Conservation (phyloP, 768 basidiomycete genomes). For the Suillus ampliporus region DNA sequence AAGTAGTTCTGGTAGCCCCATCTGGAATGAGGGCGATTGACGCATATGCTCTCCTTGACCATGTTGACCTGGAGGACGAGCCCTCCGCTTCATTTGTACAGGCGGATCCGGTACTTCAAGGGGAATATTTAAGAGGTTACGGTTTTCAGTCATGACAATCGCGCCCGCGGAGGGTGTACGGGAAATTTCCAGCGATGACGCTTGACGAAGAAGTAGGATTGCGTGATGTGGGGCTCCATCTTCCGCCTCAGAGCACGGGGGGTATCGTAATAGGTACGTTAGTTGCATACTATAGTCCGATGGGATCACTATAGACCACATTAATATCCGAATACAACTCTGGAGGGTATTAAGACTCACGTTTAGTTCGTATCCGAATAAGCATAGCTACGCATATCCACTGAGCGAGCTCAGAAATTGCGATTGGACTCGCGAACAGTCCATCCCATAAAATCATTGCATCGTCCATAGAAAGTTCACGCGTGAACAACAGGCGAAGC, state of each 20-base stretch:
- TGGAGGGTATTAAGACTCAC: constrained; percentile 51
- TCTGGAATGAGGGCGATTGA: constrained; percentile 47
- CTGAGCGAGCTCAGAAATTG: constrained; percentile 74
- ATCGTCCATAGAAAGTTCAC: constrained; percentile 84
- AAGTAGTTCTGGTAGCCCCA: constrained; percentile 73
- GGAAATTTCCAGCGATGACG: constrained; percentile 75
- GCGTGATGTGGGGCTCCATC: constrained; percentile 58
- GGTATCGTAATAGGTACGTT: constrained; percentile 86
- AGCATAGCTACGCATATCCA: constrained; percentile 97
- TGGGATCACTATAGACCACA: constrained; percentile 69
- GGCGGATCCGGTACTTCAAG: constrained; percentile 63
- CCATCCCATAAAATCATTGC: constrained; percentile 96
- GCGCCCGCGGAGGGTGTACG: constrained; percentile 77
- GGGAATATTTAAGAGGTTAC: constrained; percentile 74
- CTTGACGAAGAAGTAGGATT: constrained; percentile 81
- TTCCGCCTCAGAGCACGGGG: constrained; percentile 46
- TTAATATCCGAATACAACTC: constrained; percentile 17
- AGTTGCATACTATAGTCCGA: constrained; percentile 88
- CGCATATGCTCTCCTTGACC: constrained; percentile 38
- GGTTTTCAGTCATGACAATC: constrained; percentile 83
- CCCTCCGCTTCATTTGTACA: constrained; percentile 42
- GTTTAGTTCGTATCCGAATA: constrained; percentile 86
- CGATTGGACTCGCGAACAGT: constrained; percentile 81
- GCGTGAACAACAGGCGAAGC: constrained; percentile 90
- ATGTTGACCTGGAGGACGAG: constrained; percentile 38